Evolutionary conservation across 139 green algal genomes (phyloP).

Genomic region (Axilococcus clingmanii): DNA sequence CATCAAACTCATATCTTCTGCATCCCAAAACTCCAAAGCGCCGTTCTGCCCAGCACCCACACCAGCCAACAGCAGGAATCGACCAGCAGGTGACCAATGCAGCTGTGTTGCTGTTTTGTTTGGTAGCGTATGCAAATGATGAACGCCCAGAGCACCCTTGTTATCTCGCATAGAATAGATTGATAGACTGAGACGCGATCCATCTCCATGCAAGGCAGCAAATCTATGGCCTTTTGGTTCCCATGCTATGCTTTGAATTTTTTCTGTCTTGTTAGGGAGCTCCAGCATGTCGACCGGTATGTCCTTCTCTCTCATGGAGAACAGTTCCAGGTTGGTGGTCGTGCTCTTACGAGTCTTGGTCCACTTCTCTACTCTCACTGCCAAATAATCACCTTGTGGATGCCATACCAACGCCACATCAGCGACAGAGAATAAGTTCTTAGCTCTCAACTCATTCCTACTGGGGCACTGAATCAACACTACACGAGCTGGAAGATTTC

Average conservation of each 20-base stretch:
- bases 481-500: slow-evolving; percentile 76
- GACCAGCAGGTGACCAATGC: slow-evolving; percentile 82
- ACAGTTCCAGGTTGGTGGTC: slow-evolving; percentile 92
- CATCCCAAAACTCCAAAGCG: slow-evolving; percentile 95
- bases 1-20: slow-evolving; percentile 80
- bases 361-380: slow-evolving; percentile 88
- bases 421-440: slow-evolving; percentile 96
- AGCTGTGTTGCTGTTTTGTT: slow-evolving; percentile 72
- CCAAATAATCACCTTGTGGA: slow-evolving; percentile 90
- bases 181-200: slow-evolving; percentile 60
- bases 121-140: slow-evolving; percentile 42
- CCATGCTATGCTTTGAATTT: slow-evolving; percentile 83
- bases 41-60: slow-evolving; percentile 82
- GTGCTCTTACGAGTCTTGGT: slow-evolving; percentile 98
- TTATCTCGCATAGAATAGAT: slow-evolving; percentile 90
- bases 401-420: slow-evolving; percentile 83
- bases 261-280: slow-evolving; percentile 58
- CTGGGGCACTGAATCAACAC: slow-evolving; percentile 69
- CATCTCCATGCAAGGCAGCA: slow-evolving; percentile 85
- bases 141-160: slow-evolving; percentile 37
- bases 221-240: slow-evolving; percentile 89
- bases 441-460: slow-evolving; percentile 75
- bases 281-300: slow-evolving; percentile 56
- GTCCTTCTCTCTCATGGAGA: slow-evolving; percentile 47
- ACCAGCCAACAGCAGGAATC: slow-evolving; percentile 87